A percentile compares a stretch with the other conserved stretches of the same genome.
These are phyloP conservation scores for Alternaria sp. DNA, from an alignment of 2,329 filamentous ascomycete species.

Conservation along the genomic window DNA sequence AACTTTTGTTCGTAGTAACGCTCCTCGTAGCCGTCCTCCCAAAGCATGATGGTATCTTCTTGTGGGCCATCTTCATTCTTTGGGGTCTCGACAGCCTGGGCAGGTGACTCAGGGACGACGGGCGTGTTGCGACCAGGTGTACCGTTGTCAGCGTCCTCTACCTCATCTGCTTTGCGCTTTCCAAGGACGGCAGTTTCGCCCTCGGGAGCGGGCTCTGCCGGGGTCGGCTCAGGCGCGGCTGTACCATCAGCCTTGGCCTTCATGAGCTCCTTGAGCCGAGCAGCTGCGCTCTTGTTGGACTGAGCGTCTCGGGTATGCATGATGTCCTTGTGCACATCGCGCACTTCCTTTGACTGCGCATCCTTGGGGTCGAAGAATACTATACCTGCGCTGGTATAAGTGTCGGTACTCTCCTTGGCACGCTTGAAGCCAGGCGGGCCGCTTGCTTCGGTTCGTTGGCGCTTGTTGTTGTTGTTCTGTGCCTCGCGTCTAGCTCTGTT, in stretches of 20 bases:
- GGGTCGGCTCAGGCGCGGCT: constrained; percentile 32
- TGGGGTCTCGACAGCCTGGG: constrained; percentile 51
- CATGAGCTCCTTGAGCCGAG: constrained; percentile 77
- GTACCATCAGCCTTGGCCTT: constrained; percentile 57
- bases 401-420: constrained; percentile 46
- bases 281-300: constrained; percentile 94
- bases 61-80: constrained; percentile 65
- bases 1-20: constrained; percentile 99
- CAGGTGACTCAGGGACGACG: constrained; percentile 55
- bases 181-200: constrained; percentile 60
- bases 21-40: constrained; percentile 95
- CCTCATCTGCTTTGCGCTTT: constrained; percentile 79
- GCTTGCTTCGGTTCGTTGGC: constrained; percentile 43
- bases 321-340: constrained; percentile 82
- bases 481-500: constrained; percentile 66
- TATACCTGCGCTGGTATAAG: constrained; percentile 46
- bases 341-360: constrained; percentile 48
- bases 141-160: constrained; percentile 68
- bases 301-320: constrained; percentile 76
- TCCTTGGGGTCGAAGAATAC: constrained; percentile 49
- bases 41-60: constrained; percentile 84
- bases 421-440: constrained; percentile 41
- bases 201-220: constrained; percentile 24
- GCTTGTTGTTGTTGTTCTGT: constrained; percentile 45
- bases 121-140: constrained; percentile 69